These are phyloP conservation scores for Aspergillus versicolor DNA, from an alignment of 2,329 filamentous ascomycete genomes.

Conservation along the genomic window DNA sequence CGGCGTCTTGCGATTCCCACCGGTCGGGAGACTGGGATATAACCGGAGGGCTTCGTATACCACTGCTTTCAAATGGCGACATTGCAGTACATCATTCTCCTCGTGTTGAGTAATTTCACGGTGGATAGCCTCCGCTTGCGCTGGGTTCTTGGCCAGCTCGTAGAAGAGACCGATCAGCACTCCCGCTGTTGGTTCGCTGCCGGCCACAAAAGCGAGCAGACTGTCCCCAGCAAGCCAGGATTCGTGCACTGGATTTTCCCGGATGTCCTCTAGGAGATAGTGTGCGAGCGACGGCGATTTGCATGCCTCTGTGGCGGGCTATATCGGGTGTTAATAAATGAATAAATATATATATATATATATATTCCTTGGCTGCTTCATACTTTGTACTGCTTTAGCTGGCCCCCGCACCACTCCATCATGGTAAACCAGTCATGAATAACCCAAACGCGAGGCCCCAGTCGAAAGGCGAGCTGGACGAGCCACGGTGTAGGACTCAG, in stretches of 20 bases:
- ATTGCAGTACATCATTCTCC: not conserved
- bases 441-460: slow-evolving; percentile 11
- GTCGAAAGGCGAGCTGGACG: slow-evolving; percentile 15
- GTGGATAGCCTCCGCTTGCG: not conserved
- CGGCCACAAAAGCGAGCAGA: slow-evolving; percentile 4
- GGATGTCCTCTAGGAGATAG: not conserved
- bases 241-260: not conserved
- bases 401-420: slow-evolving; percentile 3
- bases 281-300: not conserved
- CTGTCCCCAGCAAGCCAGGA: not conserved
- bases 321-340: not conserved
- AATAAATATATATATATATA: too few species aligned
- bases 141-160: not conserved
- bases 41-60: slow-evolving; percentile 20
- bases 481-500: slow-evolving; percentile 26
- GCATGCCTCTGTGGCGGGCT: not conserved
- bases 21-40: slow-evolving; percentile 16
- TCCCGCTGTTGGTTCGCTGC: slow-evolving; percentile 4
- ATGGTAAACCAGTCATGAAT: slow-evolving; percentile 17
- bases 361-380: not conserved
- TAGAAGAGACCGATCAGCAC: not conserved
- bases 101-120: slow-evolving; percentile 8
- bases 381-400: not conserved
- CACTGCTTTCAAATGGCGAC: slow-evolving; percentile 13
- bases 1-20: slow-evolving; percentile 16